Percentiles rank a stretch among this genome's conserved stretches.
Conservation (phyloP, 2,329 filamentous ascomycete genomes). For the Hortaea sp. region DNA sequence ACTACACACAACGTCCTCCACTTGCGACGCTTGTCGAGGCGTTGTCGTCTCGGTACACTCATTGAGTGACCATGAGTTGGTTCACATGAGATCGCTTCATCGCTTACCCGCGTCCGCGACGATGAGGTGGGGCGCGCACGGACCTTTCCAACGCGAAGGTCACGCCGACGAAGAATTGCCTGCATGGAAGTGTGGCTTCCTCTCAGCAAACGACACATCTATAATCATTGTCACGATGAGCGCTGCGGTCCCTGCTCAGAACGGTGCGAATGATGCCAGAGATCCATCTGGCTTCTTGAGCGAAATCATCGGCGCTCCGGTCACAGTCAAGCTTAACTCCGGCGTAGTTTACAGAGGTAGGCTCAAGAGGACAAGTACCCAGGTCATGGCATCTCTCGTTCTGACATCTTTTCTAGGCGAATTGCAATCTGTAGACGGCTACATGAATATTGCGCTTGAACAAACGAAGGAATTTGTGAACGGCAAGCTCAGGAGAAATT, state of each 20-base stretch:
- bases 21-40: too few species aligned
- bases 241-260: slow-evolving; percentile 26
- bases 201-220: background rate
- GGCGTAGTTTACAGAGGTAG: slow-evolving; percentile 93
- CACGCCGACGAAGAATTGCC: background rate
- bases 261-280: slow-evolving; percentile 64
- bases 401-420: slow-evolving; percentile 53
- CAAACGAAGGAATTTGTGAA: slow-evolving; percentile 89
- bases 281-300: slow-evolving; percentile 89
- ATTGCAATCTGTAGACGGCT: slow-evolving; percentile 92
- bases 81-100: too few species aligned
- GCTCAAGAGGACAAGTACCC: slow-evolving; percentile 3
- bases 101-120: too few species aligned
- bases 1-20: too few species aligned
- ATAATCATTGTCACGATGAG: slow-evolving; percentile 44
- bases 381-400: background rate
- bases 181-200: background rate
- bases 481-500: slow-evolving; percentile 68
- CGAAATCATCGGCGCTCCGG: slow-evolving; percentile 87
- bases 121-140: background rate
- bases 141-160: background rate
- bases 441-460: slow-evolving; percentile 99
- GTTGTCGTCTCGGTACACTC: too few species aligned
- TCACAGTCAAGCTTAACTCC: slow-evolving; percentile 97
- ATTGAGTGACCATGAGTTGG: too few species aligned